Base-by-base conservation (phyloP, 495 filamentous ascomycete species). In the Neurospora sublineolata region DNA sequence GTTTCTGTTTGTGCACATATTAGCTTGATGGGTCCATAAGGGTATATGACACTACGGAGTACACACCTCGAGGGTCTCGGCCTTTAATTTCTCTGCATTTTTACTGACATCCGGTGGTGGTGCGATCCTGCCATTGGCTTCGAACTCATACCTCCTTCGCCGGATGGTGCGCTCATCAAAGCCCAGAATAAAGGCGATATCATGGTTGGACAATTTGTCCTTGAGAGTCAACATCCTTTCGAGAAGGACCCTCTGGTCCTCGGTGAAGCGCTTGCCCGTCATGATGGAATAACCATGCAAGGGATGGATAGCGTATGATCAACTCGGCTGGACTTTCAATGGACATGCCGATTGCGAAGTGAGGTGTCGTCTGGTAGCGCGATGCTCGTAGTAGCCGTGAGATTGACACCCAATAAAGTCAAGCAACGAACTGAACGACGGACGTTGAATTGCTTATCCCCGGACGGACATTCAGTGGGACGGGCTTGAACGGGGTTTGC, bases 1-100 rank as follows among this genome's bases (percentile, higher is more conserved):
- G 74, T 69, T 77, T 78, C 77, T 79, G 52, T 5, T 70, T 27
- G 37, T 58, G 20, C 23, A 12, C 7, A 58, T 18, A 27, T 46
- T 39, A 46, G 68, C 37, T 46, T 42, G 18, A 33, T 3, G n/a
- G 14, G 16, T 39, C n/a, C 6, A 33, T 60, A 27, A 30, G 12
- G 52, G 7, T 64, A 67, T 9, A n/a, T 20, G 12, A 64, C 27
- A 68, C 18, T 68, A 42, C 30, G 37, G 9, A 69, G 12, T 68
- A 27, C 75, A 41, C 33, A 79, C 77, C 73, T 76, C 70, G 27
- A 79, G 67, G 72, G 75, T 70, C 10, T 76, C 52, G 6, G 74
- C 70, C 42, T 77, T 78, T 16, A 79, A 68, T 71, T 79, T 79
- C 30, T 78, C 77, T 11, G 76, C 77, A 58, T 79, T 79, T 44